Evolutionary conservation across 768 basidiomycete species (phyloP).

Genomic region (Russula earlei): DNA sequence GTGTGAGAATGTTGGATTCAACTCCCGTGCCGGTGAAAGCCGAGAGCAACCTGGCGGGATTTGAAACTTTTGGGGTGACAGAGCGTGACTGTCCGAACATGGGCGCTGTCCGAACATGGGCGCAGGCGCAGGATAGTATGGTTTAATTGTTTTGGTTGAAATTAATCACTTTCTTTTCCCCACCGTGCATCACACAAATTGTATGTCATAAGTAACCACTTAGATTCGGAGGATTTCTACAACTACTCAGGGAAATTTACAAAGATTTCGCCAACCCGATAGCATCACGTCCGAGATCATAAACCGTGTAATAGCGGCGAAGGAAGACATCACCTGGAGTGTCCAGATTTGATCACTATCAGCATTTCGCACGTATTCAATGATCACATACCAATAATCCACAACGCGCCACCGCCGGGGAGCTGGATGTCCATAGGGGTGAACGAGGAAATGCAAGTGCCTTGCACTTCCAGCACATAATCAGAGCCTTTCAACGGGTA

Average conservation of each 20-base stretch:
- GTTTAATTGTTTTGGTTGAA: too few species aligned
- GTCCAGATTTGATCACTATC: not conserved
- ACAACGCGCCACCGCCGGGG: conserved; percentile 51
- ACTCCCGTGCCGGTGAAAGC: too few species aligned
- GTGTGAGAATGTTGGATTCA: too few species aligned
- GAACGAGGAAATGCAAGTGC: conserved; percentile 92
- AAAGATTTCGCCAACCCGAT: conserved; percentile 68
- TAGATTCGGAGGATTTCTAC: not conserved
- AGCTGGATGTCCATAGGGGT: conserved; percentile 84
- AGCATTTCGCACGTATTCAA: not conserved
- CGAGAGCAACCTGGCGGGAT: too few species aligned
- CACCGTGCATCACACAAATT: too few species aligned
- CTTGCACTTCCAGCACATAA: conserved; percentile 85
- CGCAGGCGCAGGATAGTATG: too few species aligned
- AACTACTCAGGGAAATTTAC: conserved; percentile 19
- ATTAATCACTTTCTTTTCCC: too few species aligned
- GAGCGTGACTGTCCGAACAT: too few species aligned
- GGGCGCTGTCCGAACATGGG: too few species aligned
- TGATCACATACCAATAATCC: conserved; percentile 68
- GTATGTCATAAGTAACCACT: too few species aligned
- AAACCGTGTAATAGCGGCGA: conserved; percentile 87
- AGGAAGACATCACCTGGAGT: conserved; percentile 76
- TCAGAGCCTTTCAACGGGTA: conserved; percentile 77
- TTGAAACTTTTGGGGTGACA: too few species aligned
- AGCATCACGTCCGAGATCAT: conserved; percentile 66